These are phyloP conservation scores for Diplodia mutila DNA, from an alignment of 2,329 filamentous ascomycete genomes.

Conservation along the genomic window DNA sequence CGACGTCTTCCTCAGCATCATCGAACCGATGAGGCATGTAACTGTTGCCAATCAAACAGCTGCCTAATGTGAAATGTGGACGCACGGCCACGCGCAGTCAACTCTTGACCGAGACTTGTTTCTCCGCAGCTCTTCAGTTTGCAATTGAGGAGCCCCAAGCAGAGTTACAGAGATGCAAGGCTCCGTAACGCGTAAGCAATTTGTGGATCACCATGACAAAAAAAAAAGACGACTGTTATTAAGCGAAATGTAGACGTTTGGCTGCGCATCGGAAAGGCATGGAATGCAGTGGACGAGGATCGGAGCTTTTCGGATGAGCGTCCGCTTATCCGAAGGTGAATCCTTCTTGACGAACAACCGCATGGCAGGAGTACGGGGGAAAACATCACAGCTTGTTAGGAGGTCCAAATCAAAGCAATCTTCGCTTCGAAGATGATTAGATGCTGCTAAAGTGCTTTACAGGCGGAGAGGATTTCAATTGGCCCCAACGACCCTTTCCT, in stretches of 20 bases:
- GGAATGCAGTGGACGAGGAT: conserved; percentile 4
- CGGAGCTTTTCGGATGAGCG: conserved; percentile 15
- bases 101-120: neutral
- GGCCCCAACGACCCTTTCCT: neutral
- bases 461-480: neutral
- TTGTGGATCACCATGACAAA: neutral
- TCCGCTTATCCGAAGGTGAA: conserved; percentile 3
- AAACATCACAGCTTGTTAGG: neutral
- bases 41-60: neutral
- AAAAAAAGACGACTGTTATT: neutral
- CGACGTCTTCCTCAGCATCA: neutral
- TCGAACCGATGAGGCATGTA: neutral
- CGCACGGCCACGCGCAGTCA: neutral
- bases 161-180: neutral
- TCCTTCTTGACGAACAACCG: neutral
- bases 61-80: neutral
- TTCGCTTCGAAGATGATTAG: neutral
- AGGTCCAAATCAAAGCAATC: neutral
- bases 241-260: neutral
- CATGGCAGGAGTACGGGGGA: neutral
- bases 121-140: neutral
- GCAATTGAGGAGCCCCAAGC: neutral
- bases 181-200: neutral
- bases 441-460: neutral
- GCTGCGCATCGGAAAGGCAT: neutral